phyloP scores from a whole-genome alignment of 140 eudicot species.

The Oenanthe javanica region DNA sequence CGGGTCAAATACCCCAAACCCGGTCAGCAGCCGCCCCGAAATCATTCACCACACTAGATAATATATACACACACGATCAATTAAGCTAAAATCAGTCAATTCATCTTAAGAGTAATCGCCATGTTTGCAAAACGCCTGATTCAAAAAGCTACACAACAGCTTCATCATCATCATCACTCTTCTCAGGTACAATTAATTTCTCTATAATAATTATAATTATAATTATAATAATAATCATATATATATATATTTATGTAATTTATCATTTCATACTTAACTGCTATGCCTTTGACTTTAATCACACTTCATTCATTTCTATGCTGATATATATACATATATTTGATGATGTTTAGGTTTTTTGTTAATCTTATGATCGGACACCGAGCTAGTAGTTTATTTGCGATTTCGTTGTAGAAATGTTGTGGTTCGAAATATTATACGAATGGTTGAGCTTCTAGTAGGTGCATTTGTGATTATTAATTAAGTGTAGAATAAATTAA shows the following conservation, averaged over 20 bases:
- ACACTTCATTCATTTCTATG: not conserved
- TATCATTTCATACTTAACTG: not conserved
- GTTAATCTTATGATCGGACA: not conserved
- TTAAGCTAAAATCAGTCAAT: not conserved
- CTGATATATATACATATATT: not conserved
- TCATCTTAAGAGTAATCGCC: not conserved
- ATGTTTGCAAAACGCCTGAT: slow-evolving; percentile 82
- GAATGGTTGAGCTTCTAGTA: not conserved
- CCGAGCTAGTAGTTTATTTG: not conserved
- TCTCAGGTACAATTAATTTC: slow-evolving; percentile 23
- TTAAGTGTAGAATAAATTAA: not conserved
- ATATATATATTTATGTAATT: not conserved
- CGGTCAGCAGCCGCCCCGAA: slow-evolving; percentile 2
- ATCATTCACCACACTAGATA: not conserved
- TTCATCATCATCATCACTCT: slow-evolving; percentile 15
- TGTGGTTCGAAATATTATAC: not conserved
- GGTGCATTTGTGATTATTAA: not conserved
- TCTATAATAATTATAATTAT: no score
- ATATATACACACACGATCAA: not conserved
- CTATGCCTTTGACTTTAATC: slow-evolving; percentile 1
- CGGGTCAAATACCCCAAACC: not conserved
- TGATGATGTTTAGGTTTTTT: not conserved
- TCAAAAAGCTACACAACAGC: slow-evolving; percentile 51
- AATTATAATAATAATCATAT: no score
- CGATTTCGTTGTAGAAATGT: not conserved